Evolutionary conservation across 2,329 filamentous ascomycete species (phyloP).

Genomic region (Fusarium sp.): DNA sequence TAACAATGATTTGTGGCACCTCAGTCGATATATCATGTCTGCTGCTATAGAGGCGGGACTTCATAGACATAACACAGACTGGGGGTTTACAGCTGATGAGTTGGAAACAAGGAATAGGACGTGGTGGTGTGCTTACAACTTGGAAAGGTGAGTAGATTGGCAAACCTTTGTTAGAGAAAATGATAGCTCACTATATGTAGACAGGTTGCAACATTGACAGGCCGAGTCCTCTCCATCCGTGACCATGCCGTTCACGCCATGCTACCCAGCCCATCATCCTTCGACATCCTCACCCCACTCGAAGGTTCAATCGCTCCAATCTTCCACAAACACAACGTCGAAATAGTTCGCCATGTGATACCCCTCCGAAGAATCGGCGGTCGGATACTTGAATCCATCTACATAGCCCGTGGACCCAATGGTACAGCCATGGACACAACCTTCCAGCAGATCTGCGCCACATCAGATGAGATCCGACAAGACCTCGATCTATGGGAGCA

Average conservation of each 20-base stretch:
- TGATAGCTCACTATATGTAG: background rate
- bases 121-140: constrained; percentile 12
- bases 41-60: background rate
- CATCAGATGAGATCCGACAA: background rate
- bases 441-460: constrained; percentile 3
- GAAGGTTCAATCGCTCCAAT: background rate
- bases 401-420: background rate
- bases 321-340: background rate
- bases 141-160: background rate
- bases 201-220: background rate
- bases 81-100: background rate
- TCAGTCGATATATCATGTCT: constrained; percentile 9
- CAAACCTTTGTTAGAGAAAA: fast-evolving
- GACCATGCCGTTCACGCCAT: background rate
- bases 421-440: constrained; percentile 9
- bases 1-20: constrained; percentile 8
- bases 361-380: background rate
- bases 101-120: background rate
- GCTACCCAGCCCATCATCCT: background rate
- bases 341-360: background rate
- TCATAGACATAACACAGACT: background rate
- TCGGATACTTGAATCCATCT: constrained; percentile 1
- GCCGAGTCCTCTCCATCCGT: background rate
- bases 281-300: background rate
- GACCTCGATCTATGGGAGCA: constrained; percentile 8